Evolutionary conservation across 768 basidiomycete species (phyloP).

Genomic region (Xanthoconium purpureum): DNA sequence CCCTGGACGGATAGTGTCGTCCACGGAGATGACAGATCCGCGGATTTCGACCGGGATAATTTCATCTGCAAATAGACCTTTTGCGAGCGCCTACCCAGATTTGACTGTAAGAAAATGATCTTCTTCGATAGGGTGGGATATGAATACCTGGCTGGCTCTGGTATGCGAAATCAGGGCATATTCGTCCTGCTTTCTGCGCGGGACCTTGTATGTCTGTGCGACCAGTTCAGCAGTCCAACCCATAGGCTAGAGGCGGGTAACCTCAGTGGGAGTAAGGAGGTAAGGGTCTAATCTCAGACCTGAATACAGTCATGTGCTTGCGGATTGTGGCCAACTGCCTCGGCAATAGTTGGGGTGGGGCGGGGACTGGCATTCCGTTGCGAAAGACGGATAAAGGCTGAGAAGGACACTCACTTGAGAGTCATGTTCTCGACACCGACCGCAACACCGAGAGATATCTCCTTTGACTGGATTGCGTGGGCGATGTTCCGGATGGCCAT

Average conservation of each 20-base stretch:
- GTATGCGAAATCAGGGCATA: slow-evolving; percentile 87
- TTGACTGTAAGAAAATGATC: neutral
- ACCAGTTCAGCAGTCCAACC: slow-evolving; percentile 96
- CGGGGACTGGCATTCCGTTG: slow-evolving; percentile 49
- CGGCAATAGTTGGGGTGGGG: slow-evolving; percentile 66
- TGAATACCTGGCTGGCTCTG: slow-evolving; percentile 61
- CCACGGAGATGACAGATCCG: slow-evolving; percentile 62
- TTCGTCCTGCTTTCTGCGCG: slow-evolving; percentile 82
- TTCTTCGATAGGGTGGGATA: neutral
- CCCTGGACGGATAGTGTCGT: slow-evolving; percentile 86
- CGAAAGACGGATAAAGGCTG: neutral
- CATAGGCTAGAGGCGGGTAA: slow-evolving; percentile 60
- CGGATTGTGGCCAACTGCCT: slow-evolving; percentile 52
- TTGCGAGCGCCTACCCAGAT: slow-evolving; percentile 50
- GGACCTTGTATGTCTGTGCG: slow-evolving; percentile 71
- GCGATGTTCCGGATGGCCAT: slow-evolving; percentile 92
- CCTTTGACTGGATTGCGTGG: slow-evolving; percentile 78
- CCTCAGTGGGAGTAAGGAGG: neutral
- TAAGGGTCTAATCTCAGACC: slow-evolving; percentile 26
- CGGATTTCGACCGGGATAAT: slow-evolving; percentile 83
- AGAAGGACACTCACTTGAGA: slow-evolving; percentile 49
- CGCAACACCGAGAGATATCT: slow-evolving; percentile 85
- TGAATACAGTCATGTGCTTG: slow-evolving; percentile 76
- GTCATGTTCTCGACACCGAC: slow-evolving; percentile 84
- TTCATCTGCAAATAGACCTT: slow-evolving; percentile 79